Evolutionary conservation across 2,329 filamentous ascomycete species (phyloP).

Genomic region (Colletotrichum ledebouriae): DNA sequence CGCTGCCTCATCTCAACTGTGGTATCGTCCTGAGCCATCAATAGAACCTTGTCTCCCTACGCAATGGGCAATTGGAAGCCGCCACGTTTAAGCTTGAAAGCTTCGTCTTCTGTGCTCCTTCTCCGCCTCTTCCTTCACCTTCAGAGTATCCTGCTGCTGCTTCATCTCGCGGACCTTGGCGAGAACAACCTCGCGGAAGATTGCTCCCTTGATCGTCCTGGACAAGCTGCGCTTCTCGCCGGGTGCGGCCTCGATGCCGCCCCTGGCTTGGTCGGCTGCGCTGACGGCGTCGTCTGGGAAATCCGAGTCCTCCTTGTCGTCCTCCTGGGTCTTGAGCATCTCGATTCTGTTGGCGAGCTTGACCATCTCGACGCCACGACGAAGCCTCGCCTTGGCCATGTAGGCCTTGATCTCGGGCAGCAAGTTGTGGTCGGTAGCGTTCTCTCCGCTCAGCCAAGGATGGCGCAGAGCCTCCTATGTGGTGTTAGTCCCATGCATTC

Average conservation of each 20-base stretch:
- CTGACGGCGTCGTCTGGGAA: slow-evolving; percentile 74
- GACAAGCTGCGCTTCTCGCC: slow-evolving; percentile 58
- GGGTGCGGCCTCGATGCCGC: slow-evolving; percentile 26
- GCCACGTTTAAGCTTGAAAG: slow-evolving; percentile 45
- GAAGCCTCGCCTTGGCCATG: slow-evolving; percentile 90
- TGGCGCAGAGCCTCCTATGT: slow-evolving; percentile 81
- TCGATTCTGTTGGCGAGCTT: slow-evolving; percentile 97
- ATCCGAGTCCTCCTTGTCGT: slow-evolving; percentile 81
- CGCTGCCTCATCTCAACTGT: slow-evolving; percentile 28
- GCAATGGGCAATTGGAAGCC: slow-evolving; percentile 1
- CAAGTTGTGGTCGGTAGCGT: slow-evolving; percentile 95
- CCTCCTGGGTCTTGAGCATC: slow-evolving; percentile 91
- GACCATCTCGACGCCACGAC: slow-evolving; percentile 94
- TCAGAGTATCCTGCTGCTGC: slow-evolving; percentile 82
- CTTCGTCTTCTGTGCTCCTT: slow-evolving; percentile 60
- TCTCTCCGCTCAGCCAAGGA: slow-evolving; percentile 91
- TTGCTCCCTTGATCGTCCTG: slow-evolving; percentile 72
- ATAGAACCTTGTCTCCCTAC: slow-evolving; percentile 1
- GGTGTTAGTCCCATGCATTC: slow-evolving; percentile 13
- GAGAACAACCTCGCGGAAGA: slow-evolving; percentile 94
- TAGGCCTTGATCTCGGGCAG: slow-evolving; percentile 96
- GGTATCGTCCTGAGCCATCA: slow-evolving; percentile 35
- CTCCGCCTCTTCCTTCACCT: slow-evolving; percentile 71
- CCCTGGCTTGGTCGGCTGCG: slow-evolving; percentile 62
- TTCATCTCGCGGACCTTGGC: slow-evolving; percentile 95